Conservation (phyloP, 2,329 filamentous ascomycete species). For the Colletotrichum liaoningense region DNA sequence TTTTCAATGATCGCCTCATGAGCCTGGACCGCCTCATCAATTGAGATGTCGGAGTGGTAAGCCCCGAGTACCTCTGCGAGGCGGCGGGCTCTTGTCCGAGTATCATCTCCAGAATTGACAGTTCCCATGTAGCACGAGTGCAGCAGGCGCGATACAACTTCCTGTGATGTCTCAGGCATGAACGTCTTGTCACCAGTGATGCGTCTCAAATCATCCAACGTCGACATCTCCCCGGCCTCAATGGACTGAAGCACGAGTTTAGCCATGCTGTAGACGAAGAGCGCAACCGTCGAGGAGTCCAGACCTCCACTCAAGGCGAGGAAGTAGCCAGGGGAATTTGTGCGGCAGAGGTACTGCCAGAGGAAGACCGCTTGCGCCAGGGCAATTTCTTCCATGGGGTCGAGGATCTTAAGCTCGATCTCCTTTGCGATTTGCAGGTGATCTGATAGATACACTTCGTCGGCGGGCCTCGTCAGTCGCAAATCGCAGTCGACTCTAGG, state of each 20-base stretch:
- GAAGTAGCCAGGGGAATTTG: slow-evolving; percentile 60
- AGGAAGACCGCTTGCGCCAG: slow-evolving; percentile 46
- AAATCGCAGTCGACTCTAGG: slow-evolving; percentile 42
- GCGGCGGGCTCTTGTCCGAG: slow-evolving; percentile 67
- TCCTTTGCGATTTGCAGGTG: slow-evolving; percentile 43
- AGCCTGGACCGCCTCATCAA: not conserved
- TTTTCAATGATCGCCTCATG: not conserved
- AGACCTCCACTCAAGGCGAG: slow-evolving; percentile 58
- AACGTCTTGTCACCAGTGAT: slow-evolving; percentile 44
- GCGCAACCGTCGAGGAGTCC: slow-evolving; percentile 25
- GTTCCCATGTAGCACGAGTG: slow-evolving; percentile 71
- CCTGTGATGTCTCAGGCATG: slow-evolving; percentile 62
- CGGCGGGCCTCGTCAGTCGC: slow-evolving; percentile 15
- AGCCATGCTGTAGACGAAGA: slow-evolving; percentile 61
- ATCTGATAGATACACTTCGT: slow-evolving; percentile 41
- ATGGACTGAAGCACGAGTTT: slow-evolving; percentile 66
- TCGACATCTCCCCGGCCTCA: slow-evolving; percentile 44
- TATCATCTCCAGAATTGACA: slow-evolving; percentile 68
- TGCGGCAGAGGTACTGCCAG: slow-evolving; percentile 68
- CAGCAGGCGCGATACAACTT: slow-evolving; percentile 58
- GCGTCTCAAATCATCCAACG: slow-evolving; percentile 41
- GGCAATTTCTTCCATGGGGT: slow-evolving; percentile 47
- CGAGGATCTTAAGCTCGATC: slow-evolving; percentile 30
- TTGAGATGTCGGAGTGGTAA: slow-evolving; percentile 23
- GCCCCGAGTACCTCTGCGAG: not conserved